Evolutionary conservation across 1,284 basidiomycete genomes (phyloP).

Genomic region (Ustilago xerochloae): DNA sequence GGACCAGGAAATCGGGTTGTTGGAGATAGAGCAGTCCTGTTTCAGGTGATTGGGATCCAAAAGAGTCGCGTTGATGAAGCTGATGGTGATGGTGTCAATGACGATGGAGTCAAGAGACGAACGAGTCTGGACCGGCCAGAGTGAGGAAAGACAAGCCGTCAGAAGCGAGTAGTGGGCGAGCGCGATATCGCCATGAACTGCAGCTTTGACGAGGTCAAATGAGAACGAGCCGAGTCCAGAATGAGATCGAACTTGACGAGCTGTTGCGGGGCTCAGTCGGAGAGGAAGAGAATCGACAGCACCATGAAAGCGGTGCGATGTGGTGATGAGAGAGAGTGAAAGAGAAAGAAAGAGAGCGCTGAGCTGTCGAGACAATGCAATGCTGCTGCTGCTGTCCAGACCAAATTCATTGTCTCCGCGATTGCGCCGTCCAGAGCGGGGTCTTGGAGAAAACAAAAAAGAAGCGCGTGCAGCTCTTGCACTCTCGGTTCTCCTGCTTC

Average conservation of each 20-base stretch:
- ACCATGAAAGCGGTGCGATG: slow-evolving; percentile 21
- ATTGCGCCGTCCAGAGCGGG: not conserved
- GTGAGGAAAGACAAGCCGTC: not conserved
- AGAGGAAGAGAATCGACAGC: not conserved
- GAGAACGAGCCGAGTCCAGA: not conserved
- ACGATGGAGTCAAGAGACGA: not conserved
- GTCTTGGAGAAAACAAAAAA: not conserved
- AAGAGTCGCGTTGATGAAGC: not conserved
- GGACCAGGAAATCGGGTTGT: not conserved
- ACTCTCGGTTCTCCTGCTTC: not conserved
- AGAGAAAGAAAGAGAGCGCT: not conserved
- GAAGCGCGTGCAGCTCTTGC: not conserved
- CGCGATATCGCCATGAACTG: not conserved
- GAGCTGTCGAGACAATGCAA: not conserved
- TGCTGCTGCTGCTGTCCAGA: not conserved
- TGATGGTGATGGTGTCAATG: not conserved
- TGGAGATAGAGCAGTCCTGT: not conserved
- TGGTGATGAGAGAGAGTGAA: slow-evolving; percentile 3
- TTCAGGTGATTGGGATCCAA: not conserved
- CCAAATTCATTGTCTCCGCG: slow-evolving; percentile 7
- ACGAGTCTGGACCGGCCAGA: slow-evolving; percentile 30
- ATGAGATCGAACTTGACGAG: too few relatives aligned
- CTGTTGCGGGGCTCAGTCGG: not conserved
- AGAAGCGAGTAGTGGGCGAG: not conserved
- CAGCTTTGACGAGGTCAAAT: not conserved